Base-by-base conservation (phyloP, 495 filamentous ascomycete species). In the Tetracladium setigerum region DNA sequence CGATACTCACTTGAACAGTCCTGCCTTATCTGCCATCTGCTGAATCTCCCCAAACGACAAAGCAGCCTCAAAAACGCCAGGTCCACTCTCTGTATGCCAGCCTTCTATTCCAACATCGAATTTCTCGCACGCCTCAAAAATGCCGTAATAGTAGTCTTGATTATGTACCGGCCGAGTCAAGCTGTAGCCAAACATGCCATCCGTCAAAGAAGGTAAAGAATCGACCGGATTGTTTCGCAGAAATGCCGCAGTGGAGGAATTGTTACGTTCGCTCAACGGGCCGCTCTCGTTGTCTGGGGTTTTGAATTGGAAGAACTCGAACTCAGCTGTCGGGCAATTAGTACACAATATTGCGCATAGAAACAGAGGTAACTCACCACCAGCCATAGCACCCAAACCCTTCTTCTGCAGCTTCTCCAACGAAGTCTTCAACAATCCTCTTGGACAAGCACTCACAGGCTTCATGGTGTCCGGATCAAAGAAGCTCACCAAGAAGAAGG, bases 171-270 rank as follows among this genome's bases (percentile, higher is more conserved):
- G 87, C 11, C 90, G 74, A n/a, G 89, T 95, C 57, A 98, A 68
- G 53, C 86, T 92, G 69, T 98, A 98, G 24, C 90, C 92, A 56
- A 96, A 96, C 92, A 98, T 98, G 48, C 92, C 92, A 62, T 96
- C 88, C 15, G 92, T 95, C 27, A 98, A 58, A 27, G 80, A 62
- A 1, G 89, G 88, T 6, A 95, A 74, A 1, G 77, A 57, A 30
- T 84, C 72, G 24, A 83, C 78, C 0, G 86, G 72, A 56, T 95
- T 89, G 18, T 84, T 64, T 50, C 76, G 73, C 2, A 95, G 75
- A 60, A 83, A 95, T 2, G 69, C 62, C 16, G 86, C 87, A 1
- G 86, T 86, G 0, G 84, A 78, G n/a, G 82, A 80, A 4, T 78
- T 76, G 44, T 79, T 81, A 41, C 53, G 22, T 46, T 59, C 53